phyloP scores from a whole-genome alignment of 139 green algal genomes.

The Micractinium sp. region DNA sequence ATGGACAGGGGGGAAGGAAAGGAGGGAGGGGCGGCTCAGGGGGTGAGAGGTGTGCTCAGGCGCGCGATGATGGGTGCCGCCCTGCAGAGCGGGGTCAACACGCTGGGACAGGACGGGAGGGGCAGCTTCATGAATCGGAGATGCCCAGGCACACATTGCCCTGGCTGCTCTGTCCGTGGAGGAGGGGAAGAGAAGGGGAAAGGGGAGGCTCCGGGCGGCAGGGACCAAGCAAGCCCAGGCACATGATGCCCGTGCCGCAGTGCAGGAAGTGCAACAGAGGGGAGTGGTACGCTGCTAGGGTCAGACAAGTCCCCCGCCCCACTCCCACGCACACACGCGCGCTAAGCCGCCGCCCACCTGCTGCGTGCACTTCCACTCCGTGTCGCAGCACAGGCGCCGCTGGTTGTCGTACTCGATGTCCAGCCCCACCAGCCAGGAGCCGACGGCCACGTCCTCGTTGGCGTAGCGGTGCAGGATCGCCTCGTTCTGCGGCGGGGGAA shows the following conservation, averaged over 20 bases:
- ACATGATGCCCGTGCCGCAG: too few species aligned
- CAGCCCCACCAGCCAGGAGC: constrained; percentile 77
- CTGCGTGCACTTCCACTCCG: constrained; percentile 41
- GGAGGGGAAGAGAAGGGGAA: background rate
- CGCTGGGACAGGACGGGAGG: too few species aligned
- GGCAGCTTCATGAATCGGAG: too few species aligned
- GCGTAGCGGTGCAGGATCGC: constrained; percentile 71
- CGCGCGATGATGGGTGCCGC: too few species aligned
- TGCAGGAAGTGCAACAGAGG: too few species aligned
- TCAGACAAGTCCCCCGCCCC: background rate
- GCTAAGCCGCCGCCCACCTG: constrained; percentile 34
- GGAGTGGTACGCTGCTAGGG: too few species aligned
- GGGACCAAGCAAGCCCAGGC: too few species aligned
- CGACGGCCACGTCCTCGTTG: constrained; percentile 81
- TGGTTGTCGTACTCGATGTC: constrained; percentile 75
- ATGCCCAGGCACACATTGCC: background rate
- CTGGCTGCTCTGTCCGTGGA: too few species aligned
- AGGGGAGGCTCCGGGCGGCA: background rate
- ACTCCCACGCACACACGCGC: background rate
- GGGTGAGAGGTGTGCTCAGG: too few species aligned
- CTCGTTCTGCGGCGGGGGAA: constrained; percentile 27
- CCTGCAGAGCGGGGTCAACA: too few species aligned
- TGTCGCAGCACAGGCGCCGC: constrained; percentile 67
- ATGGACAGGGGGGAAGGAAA: background rate
- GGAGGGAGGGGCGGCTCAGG: background rate